Conservation (phyloP, 2,329 filamentous ascomycete genomes). For the Paecilomyces formosus region DNA sequence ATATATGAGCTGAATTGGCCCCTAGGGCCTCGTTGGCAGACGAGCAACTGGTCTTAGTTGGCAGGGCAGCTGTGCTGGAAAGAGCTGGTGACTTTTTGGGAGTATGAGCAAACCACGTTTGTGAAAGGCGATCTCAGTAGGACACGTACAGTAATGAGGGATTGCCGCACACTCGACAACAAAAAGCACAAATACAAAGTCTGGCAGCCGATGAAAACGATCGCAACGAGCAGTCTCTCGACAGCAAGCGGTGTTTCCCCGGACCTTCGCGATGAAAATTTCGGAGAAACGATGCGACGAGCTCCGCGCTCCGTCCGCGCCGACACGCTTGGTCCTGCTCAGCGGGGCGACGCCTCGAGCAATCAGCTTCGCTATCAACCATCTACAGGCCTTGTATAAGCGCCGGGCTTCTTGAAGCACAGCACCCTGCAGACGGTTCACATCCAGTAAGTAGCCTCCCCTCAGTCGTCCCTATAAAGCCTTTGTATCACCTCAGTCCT, state of each 20-base stretch:
- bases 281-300: conserved; percentile 23
- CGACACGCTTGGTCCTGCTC: neutral
- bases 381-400: conserved; percentile 10
- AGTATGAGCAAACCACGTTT: neutral
- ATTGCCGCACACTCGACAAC: neutral
- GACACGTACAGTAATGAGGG: neutral
- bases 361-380: conserved; percentile 5
- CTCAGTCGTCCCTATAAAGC: conserved; percentile 3
- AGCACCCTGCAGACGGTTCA: conserved; percentile 4
- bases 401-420: conserved; percentile 12
- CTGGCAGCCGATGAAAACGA: neutral
- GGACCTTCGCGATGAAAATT: conserved; percentile 21
- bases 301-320: neutral
- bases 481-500: conserved; percentile 3
- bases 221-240: neutral
- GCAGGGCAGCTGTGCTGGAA: neutral
- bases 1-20: conserved; percentile 11
- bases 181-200: neutral
- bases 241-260: neutral
- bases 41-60: neutral
- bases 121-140: neutral
- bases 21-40: conserved; percentile 8
- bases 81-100: neutral
- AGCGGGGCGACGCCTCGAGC: conserved; percentile 1
- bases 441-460: conserved; percentile 9